phyloP scores from a whole-genome alignment of 1,284 basidiomycete genomes.

The Cutaneotrichosporon cavernicola region DNA sequence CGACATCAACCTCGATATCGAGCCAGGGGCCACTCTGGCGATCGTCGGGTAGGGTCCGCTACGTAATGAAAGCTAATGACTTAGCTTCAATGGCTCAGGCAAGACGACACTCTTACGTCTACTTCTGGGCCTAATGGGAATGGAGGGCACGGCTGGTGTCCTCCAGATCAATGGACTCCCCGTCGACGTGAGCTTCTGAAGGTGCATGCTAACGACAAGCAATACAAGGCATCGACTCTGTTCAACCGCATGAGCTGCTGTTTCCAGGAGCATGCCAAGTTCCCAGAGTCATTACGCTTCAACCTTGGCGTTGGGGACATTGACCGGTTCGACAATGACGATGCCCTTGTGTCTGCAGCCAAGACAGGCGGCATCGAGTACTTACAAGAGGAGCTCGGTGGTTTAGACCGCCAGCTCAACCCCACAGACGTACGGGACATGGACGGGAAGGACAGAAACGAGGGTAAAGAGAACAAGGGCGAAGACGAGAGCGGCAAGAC shows the following conservation, averaged over 20 bases:
- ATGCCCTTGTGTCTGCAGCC: slow-evolving; percentile 62
- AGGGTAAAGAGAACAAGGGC: slow-evolving; percentile 26
- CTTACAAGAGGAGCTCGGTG: slow-evolving; percentile 25
- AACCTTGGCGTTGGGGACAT: slow-evolving; percentile 75
- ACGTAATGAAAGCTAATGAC: slow-evolving; percentile 8
- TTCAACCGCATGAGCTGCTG: slow-evolving; percentile 70
- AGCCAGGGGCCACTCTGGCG: slow-evolving; percentile 69
- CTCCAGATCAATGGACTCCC: slow-evolving; percentile 67
- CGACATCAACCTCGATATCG: slow-evolving; percentile 66
- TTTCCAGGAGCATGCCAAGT: slow-evolving; percentile 79
- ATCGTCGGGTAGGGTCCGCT: slow-evolving; percentile 32
- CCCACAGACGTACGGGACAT: not conserved
- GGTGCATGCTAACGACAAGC: not conserved
- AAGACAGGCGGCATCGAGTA: slow-evolving; percentile 64
- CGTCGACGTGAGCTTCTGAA: slow-evolving; percentile 54
- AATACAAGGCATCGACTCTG: slow-evolving; percentile 55
- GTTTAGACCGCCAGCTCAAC: slow-evolving; percentile 16
- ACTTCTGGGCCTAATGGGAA: slow-evolving; percentile 66
- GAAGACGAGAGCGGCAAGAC: slow-evolving; percentile 10
- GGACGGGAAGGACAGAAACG: slow-evolving; percentile 70
- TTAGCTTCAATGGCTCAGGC: slow-evolving; percentile 52
- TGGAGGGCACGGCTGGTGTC: slow-evolving; percentile 53
- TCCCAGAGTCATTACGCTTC: slow-evolving; percentile 68
- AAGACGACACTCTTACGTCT: slow-evolving; percentile 59
- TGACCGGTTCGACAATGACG: slow-evolving; percentile 29